phyloP scores from a whole-genome alignment of 345 rosid genomes.

The Citrus glauca region DNA sequence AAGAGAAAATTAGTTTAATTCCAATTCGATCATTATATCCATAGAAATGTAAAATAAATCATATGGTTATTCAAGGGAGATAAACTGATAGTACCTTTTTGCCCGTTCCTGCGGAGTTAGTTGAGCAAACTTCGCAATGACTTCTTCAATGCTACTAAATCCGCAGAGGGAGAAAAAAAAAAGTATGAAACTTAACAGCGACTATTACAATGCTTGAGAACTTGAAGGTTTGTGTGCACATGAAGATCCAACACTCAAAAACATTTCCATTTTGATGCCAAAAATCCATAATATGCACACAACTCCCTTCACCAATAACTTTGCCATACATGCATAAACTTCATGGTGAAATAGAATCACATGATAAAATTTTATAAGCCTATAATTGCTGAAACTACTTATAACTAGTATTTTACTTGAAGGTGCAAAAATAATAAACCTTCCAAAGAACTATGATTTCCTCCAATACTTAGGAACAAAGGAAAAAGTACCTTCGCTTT shows the following conservation, averaged over 20 bases:
- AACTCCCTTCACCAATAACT: neutral
- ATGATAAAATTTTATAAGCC: neutral
- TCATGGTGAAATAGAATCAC: neutral
- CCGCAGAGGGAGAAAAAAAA: neutral
- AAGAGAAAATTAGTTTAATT: constrained; percentile 13
- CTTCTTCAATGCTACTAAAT: constrained; percentile 63
- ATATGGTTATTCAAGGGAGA: neutral
- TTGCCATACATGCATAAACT: neutral
- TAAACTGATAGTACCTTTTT: constrained; percentile 43
- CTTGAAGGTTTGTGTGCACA: neutral
- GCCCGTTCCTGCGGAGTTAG: constrained; percentile 84
- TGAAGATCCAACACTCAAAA: neutral
- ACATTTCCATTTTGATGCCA: neutral
- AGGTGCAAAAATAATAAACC: neutral
- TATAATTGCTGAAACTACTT: neutral
- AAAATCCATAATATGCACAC: neutral
- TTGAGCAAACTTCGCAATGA: constrained; percentile 69
- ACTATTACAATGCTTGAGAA: neutral
- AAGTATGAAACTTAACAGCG: constrained; percentile 4
- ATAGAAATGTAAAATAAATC: neutral
- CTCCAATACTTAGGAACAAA: neutral
- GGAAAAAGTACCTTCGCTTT: constrained; percentile 41
- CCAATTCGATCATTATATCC: neutral
- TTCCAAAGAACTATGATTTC: neutral
- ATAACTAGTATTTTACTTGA: neutral